Conservation (phyloP, 306 rosid species). For the barrel medic (Medicago truncatula) region MtrunA17r5.0-ANR NC_053048.1:22304001-22304500, state of each 20-base stretch:
- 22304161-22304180: conserved; percentile 26
- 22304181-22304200: conserved; percentile 35
- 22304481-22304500: conserved; percentile 64
- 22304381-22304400: conserved; percentile 38
- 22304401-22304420: conserved; percentile 19
- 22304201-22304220: conserved; percentile 41
- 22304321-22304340: conserved; percentile 48
- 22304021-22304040: conserved; percentile 93
- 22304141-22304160: conserved; percentile 40
- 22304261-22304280: conserved; percentile 31
- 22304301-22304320: conserved; percentile 46
- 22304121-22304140: conserved; percentile 13
- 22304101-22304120: conserved; percentile 36
- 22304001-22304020: conserved; percentile 92
- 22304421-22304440: conserved; percentile 38
- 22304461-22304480: conserved; percentile 67
- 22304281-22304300: conserved; percentile 43
- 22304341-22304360: conserved; percentile 45
- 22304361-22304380: conserved; percentile 43
- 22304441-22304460: conserved; percentile 53
- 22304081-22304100: conserved; percentile 52
- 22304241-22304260: conserved; percentile 38
- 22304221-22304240: conserved; percentile 64
- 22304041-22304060: conserved; percentile 83
- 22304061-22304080: conserved; percentile 58